Conservation (phyloP, 345 rosid genomes). For the Brassica rapa region DNA sequence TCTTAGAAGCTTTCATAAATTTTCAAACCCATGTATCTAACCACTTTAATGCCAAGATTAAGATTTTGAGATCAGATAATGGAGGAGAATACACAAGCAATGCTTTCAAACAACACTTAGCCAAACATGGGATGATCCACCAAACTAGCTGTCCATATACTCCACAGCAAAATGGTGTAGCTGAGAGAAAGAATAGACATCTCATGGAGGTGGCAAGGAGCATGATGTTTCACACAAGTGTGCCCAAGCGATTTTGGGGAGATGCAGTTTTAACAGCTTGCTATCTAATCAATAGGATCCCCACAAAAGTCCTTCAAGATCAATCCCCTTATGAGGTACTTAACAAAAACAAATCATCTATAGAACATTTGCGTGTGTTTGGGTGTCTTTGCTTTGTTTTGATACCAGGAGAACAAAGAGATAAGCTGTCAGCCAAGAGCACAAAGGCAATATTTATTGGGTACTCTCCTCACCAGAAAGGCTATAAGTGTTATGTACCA, state of each 20-base stretch:
- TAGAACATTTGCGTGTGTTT: neutral
- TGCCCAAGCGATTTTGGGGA: neutral
- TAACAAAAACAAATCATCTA: neutral
- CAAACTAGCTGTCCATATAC: neutral
- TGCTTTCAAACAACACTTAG: neutral
- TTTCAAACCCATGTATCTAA: neutral
- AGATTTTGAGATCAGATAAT: neutral
- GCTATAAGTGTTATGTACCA: neutral
- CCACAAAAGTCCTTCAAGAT: neutral
- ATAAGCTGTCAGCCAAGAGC: neutral
- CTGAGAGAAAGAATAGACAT: neutral
- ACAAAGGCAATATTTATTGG: neutral
- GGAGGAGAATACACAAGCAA: neutral
- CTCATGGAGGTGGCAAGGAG: neutral
- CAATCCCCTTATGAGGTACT: neutral
- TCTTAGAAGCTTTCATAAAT: neutral
- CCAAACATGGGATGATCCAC: neutral
- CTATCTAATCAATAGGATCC: neutral
- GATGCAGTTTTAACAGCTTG: neutral
- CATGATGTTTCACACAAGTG: neutral
- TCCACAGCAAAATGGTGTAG: neutral
- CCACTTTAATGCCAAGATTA: neutral
- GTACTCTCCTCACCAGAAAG: neutral
- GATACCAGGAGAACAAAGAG: neutral
- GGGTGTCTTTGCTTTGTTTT: neutral